phyloP scores from a whole-genome alignment of 2,329 filamentous ascomycete species.

The Dendryphion nanum region DNA sequence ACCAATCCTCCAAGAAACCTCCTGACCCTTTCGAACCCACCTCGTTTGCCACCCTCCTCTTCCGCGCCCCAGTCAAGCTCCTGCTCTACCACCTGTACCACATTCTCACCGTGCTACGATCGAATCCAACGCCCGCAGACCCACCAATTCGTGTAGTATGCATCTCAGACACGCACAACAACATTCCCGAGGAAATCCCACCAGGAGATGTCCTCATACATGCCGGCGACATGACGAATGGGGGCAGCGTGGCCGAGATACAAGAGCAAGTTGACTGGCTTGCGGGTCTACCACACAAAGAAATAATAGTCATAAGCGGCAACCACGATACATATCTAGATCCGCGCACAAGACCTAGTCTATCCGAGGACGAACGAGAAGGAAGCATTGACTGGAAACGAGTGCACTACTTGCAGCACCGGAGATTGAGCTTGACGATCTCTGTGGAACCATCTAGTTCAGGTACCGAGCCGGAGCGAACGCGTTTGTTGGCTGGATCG shows the following conservation, averaged over 20 bases:
- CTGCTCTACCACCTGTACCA: conserved; percentile 63
- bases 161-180: conserved; percentile 84
- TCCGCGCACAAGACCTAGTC: conserved; percentile 54
- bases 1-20: not conserved
- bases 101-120: conserved; percentile 65
- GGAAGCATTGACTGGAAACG: conserved; percentile 62
- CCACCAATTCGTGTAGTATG: conserved; percentile 74
- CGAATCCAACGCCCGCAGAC: conserved; percentile 58
- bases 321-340: conserved; percentile 92
- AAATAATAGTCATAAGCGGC: conserved; percentile 81
- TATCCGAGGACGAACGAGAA: conserved; percentile 54
- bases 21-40: conserved; percentile 47
- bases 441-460: conserved; percentile 9
- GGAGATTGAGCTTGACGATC: conserved; percentile 60
- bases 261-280: conserved; percentile 87
- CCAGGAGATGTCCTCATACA: conserved; percentile 84
- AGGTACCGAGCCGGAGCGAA: conserved; percentile 4
- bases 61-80: conserved; percentile 66
- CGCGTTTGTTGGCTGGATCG: conserved; percentile 18
- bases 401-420: conserved; percentile 74
- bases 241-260: conserved; percentile 69
- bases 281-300: conserved; percentile 65
- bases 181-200: conserved; percentile 60
- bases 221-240: conserved; percentile 78
- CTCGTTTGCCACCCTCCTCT: conserved; percentile 59